Evolutionary conservation across 768 basidiomycete genomes (phyloP).

Genomic region (Tremella yokohamensis): DNA sequence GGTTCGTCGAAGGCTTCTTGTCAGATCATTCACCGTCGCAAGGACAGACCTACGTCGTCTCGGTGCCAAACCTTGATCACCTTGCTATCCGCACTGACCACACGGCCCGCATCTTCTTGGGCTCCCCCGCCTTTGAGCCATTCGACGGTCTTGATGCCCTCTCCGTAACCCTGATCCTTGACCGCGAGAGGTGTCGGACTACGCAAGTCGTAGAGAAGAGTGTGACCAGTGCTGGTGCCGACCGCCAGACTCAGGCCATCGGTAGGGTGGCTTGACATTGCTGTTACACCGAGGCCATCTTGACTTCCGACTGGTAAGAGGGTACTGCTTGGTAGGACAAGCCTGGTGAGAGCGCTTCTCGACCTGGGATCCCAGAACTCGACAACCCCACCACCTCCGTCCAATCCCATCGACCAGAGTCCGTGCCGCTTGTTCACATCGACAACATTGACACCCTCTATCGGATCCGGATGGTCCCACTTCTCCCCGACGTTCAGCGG

Average conservation of each 20-base stretch:
- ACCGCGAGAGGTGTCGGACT: conserved; percentile 73
- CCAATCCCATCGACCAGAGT: conserved; percentile 80
- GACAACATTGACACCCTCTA: conserved; percentile 81
- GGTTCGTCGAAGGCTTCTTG: conserved; percentile 72
- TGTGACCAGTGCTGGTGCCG: conserved; percentile 92
- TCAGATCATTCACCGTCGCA: neutral
- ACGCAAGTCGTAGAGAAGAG: conserved; percentile 88
- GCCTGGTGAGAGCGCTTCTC: conserved; percentile 57
- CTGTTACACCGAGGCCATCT: conserved; percentile 64
- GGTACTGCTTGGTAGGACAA: conserved; percentile 33
- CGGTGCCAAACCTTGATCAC: conserved; percentile 97
- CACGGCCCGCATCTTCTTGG: conserved; percentile 78
- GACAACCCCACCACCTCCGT: conserved; percentile 62
- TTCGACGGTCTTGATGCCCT: conserved; percentile 74
- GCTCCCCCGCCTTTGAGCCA: conserved; percentile 79
- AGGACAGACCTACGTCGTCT: conserved; percentile 55
- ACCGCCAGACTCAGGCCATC: conserved; percentile 93
- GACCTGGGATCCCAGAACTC: conserved; percentile 97
- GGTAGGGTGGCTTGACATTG: conserved; percentile 68
- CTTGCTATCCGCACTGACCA: conserved; percentile 91
- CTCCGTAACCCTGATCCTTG: conserved; percentile 96
- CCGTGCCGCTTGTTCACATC: conserved; percentile 94
- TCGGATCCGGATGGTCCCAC: conserved; percentile 49
- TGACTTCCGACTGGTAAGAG: conserved; percentile 36
- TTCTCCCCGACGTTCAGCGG: conserved; percentile 55